Evolutionary conservation across 192 early-diverging fungal species (phyloP).

Genomic region (Coemansia sp.): DNA sequence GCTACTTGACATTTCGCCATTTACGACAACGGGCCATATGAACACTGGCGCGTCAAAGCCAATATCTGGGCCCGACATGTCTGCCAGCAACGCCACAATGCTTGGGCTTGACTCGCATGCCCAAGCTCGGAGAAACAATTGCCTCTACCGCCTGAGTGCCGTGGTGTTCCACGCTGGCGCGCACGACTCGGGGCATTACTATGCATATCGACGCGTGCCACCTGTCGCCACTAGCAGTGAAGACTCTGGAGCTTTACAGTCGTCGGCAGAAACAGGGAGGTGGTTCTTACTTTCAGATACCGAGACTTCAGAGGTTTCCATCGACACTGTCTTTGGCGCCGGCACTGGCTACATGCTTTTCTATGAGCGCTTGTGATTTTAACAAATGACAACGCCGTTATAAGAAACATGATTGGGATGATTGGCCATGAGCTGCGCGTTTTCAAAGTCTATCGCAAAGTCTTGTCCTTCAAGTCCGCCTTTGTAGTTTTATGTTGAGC

Average conservation of each 20-base stretch:
- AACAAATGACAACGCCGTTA: background rate
- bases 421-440: background rate
- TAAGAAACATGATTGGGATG: background rate
- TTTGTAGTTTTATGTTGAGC: too few species aligned
- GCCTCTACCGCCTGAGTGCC: slow-evolving; percentile 67
- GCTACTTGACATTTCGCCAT: slow-evolving; percentile 71
- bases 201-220: slow-evolving; percentile 69
- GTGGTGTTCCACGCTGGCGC: slow-evolving; percentile 81
- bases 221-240: background rate
- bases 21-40: slow-evolving; percentile 64
- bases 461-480: too few species aligned
- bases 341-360: slow-evolving; percentile 53
- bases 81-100: background rate
- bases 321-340: slow-evolving; percentile 40
- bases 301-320: slow-evolving; percentile 36
- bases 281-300: slow-evolving; percentile 70
- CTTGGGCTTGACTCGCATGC: slow-evolving; percentile 2
- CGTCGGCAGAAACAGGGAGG: slow-evolving; percentile 1
- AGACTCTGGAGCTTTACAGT: background rate
- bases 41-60: slow-evolving; percentile 55
- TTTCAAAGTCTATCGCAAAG: too few species aligned
- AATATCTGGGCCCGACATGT: slow-evolving; percentile 22
- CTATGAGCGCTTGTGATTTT: slow-evolving; percentile 39
- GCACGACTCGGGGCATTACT: slow-evolving; percentile 89
- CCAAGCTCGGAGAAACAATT: slow-evolving; percentile 24